These are phyloP conservation scores for Aquilaria sinensis DNA, from an alignment of 345 rosid species.

Conservation along the genomic window DNA sequence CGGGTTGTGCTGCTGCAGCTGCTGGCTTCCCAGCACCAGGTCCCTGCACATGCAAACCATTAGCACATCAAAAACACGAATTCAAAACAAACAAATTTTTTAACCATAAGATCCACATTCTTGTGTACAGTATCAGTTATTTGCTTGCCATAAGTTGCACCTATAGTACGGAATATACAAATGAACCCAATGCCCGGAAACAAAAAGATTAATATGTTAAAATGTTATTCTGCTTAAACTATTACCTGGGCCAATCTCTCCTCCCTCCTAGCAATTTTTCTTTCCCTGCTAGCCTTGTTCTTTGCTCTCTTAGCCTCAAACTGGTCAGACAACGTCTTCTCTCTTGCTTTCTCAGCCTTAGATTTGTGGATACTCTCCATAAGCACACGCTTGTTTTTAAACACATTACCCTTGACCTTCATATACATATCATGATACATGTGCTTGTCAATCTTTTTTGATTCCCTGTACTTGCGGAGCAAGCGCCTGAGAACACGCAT, in stretches of 20 bases:
- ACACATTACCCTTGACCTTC: conserved; percentile 77
- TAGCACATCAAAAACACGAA: too few relatives aligned
- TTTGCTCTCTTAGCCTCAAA: conserved; percentile 54
- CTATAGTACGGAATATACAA: too few relatives aligned
- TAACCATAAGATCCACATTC: too few relatives aligned
- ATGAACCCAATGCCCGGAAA: too few relatives aligned
- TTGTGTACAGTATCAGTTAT: too few relatives aligned
- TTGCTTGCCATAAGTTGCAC: too few relatives aligned
- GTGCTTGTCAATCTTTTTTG: conserved; percentile 79
- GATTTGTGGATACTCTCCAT: conserved; percentile 69
- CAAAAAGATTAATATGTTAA: too few relatives aligned
- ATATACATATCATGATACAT: conserved; percentile 94
- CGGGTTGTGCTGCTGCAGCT: too few relatives aligned
- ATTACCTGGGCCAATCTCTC: conserved; percentile 44
- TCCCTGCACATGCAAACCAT: too few relatives aligned
- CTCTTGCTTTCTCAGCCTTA: conserved; percentile 55
- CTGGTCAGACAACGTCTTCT: conserved; percentile 47
- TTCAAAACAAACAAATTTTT: too few relatives aligned
- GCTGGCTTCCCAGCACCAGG: too few relatives aligned
- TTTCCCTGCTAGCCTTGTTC: conserved; percentile 58
- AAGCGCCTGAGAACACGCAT: conserved; percentile 58
- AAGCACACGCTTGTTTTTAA: conserved; percentile 78
- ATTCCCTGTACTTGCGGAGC: conserved; percentile 60
- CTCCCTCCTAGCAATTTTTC: conserved; percentile 46
- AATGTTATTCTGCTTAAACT: neutral